Evolutionary conservation across 257 asterid genomes (phyloP), one percentile per base, ranked within the genome.

Genomic region (Jaltomata sinuosa): DNA sequence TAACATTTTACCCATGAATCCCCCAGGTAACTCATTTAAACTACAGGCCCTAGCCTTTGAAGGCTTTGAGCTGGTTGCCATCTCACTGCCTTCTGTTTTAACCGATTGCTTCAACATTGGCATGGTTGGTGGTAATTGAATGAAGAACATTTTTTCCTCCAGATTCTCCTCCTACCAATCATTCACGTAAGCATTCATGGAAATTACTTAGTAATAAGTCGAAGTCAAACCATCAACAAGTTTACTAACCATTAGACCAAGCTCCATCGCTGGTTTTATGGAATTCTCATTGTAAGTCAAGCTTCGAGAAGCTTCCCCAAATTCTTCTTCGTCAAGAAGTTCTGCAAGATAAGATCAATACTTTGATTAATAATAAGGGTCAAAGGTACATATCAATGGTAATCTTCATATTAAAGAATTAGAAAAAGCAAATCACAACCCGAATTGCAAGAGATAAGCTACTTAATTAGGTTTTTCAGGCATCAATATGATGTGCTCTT

Each of bases 251-350:
- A 87, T 87, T 81, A 93, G 72, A 83, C 96, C 98, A 49, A 96
- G 97, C 77, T 91, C 92, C 47, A 53, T 45, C 29, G 95, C 92
- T 42, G 93, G 77, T 80, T 89, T 89, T 52, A 67, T 72, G 68
- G 76, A 89, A 36, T 53, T 6, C 86, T 94, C 97, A 83, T 92
- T 92, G 80, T 90, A 86, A 50, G 36, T 81, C 55, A 81, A 74
- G 69, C 74, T 84, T 64, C 81, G 89, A 4, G 86, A 72, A 62
- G 84, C 89, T 72, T 88, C 92, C 55, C 90, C 94, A 79, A 96
- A 96, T 85, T 96, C 99, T 88, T 93, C 91, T 88, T 88, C 80
- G 84, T 96, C 93, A 82, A 93, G 97, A 76, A 88, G 80, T 86
- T 93, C 99, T 96, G 86, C 87, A 87, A 81, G 8, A 81, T 36